Evolutionary conservation across 202 grass and related monocot genomes (phyloP), one percentile per base, ranked within the genome.

Genomic region (Eragrostis tef): DNA sequence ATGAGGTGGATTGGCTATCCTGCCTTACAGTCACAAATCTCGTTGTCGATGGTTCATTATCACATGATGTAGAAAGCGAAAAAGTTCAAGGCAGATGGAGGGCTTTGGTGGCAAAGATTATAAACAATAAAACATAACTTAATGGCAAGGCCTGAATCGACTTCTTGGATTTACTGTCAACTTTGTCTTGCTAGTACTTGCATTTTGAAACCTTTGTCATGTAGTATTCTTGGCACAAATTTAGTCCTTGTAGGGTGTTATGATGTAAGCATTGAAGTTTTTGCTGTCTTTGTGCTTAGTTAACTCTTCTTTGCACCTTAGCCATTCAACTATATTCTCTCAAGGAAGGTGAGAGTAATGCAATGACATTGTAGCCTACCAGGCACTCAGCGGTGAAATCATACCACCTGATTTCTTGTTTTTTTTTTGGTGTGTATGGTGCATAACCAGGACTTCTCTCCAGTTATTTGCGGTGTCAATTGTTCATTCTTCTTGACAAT

Each of bases 1-100:
- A 86, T 22, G 84, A 86, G 69, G 67, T 86, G 6, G 84, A 86
- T 26, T 86, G 77, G 84, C 61, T 86, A 19, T 67, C 84, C 41
- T 86, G 84, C 60, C 84, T 81, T 14, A 60, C 84, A 11, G 7
- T 50, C 70, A 80, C 39, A 17, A 70, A 81, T 54, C 71, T 81
- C 1, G 44, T 70, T 20, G 6, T 6, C 0, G 45, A 87, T 75
- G 62, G 77, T 1, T 70, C 45, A 0, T 8, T 70, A 21, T 54
- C 52, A 9, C 6, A 20, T 54, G 52, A 70, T 16, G 16, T 13
- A 25, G 0, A 20, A 51, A 52, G 57, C 6, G 3, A 63, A 63
- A 87, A 24, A 29, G 64, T 34, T 53, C 85, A 63, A 44, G 22
- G 0, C 21, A 76, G 78, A 62, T 87, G 85, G 78, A 87, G 78